Evolutionary conservation across 2,329 filamentous ascomycete species (phyloP), one percentile per base, ranked within the genome.

Genomic region (Sporothrix brasiliensis): DNA sequence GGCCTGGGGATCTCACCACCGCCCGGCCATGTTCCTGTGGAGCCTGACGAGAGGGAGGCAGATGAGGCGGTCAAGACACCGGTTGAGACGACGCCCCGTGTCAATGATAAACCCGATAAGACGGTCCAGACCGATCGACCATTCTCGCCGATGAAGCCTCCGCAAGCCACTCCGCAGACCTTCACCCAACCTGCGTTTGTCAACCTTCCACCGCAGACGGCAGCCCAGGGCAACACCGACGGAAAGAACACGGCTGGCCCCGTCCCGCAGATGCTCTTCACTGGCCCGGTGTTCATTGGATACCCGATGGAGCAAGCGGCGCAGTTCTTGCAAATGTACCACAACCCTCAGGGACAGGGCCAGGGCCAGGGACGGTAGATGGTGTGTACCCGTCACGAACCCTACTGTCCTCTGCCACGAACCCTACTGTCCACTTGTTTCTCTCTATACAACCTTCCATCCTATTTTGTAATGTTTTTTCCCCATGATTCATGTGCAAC

Each of bases 241-340:
- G 58, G 10, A 11, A 47, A 63, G 19, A 24, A 47, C 14, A 49
- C 11, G 16, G 44, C 54, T 10, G 52, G 49, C 7, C 27, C 41
- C 14, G 61, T 39, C 7, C 70, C 92, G 11, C 90, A 91, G 75
- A 91, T 97, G 87, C 84, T 96, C 0, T 97, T 97, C 77, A 97
- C 92, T 10, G 94, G 94, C 0, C 94, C 94, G 0, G 93, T 97
- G 0, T 97, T 97, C 77, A 92, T 98, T 75, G 94, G 94, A 0
- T 97, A 97, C 76, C 89, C 91, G 11, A 87, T 93, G 72, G 92
- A 96, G 72, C 90, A 96, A 77, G 91, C 92, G n/a, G 86, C 92
- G 30, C 84, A 87, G 69, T 85, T 96, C 67, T 86, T 96, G 83
- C 89, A 91, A 74, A 84, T 88, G 69, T 85, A 83, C 71, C 84